Base-by-base conservation (phyloP, 331 rosid species). In the Spiraea crenata region DNA sequence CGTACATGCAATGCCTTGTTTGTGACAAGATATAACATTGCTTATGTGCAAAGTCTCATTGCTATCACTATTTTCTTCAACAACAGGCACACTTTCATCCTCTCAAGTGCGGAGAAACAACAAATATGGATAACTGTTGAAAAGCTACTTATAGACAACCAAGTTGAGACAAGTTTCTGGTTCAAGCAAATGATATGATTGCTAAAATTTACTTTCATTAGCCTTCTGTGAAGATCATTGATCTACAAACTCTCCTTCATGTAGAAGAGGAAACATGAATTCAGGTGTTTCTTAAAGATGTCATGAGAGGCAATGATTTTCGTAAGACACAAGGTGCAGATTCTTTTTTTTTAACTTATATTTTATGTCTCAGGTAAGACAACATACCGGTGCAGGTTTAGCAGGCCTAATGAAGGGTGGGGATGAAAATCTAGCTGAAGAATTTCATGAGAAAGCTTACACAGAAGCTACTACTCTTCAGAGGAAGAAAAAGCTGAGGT, bases 361-460 rank as follows among this genome's bases (percentile, higher is more conserved):
- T 77, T 78, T 59, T 61, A 62, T 85, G 71, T 65, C 65, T 71
- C 76, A 95, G 99, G 89, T 95, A 65, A 79, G 99, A 79, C 97
- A 95, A 79, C 97, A 95, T 75, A 97, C 99, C 34, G 97, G 97
- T 5, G 96, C 96, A 37, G 97, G 91, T 79, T 83, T 95, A 65
- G 99, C 99, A 34, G 99, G 99, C 64, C 87, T 95, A 83, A 86
- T 91, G 95, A 95, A 89, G 85, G 96, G 99, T 45, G 99, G 99
- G 59, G 97, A 95, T 82, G 96, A 91, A 81, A 90, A 83, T 81
- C 84, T 91, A 57, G 96, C 97, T 45, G 82, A 74, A 77, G 95
- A 89, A 71, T 95, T 95, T 76, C 96, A 96, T 51, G 83, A 86
- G 64, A 87, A 88, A 89, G 97, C 96, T 46, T 95, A 83, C 63